Evolutionary conservation across 2,329 filamentous ascomycete species (phyloP).

Genomic region (Metarhizium rileyi): DNA sequence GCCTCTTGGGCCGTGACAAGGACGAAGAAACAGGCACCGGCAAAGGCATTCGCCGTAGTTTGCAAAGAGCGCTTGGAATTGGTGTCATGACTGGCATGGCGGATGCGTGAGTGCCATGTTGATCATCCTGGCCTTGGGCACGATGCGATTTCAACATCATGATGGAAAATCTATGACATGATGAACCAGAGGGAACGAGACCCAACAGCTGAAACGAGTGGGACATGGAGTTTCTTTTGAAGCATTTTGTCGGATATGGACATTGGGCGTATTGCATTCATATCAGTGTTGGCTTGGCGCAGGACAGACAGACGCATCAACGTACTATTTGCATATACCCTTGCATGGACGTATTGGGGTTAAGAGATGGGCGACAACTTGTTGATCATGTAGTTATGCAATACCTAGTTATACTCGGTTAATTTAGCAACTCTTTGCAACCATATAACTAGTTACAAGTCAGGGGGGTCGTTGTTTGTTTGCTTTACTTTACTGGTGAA

Average conservation of each 20-base stretch:
- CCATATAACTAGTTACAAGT: too few species aligned
- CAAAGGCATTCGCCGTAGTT: slow-evolving; percentile 34
- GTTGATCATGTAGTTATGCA: not conserved
- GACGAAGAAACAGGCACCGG: slow-evolving; percentile 22
- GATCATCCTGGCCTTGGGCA: slow-evolving; percentile 2
- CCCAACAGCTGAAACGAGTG: not conserved
- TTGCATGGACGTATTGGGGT: not conserved
- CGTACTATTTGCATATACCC: slow-evolving; percentile 16
- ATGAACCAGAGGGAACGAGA: not conserved
- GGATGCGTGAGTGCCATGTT: not conserved
- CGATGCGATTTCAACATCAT: slow-evolving; percentile 4
- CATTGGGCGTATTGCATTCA: not conserved
- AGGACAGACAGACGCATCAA: slow-evolving; percentile 1
- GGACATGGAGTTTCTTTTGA: slow-evolving; percentile 2
- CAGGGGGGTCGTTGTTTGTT: too few species aligned
- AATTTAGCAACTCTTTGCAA: not conserved
- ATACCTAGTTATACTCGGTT: not conserved
- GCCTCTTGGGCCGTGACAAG: slow-evolving; percentile 33
- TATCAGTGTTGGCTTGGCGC: slow-evolving; percentile 4
- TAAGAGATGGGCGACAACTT: not conserved
- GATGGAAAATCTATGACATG: not conserved
- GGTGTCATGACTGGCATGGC: slow-evolving; percentile 13
- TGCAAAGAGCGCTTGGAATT: slow-evolving; percentile 36
- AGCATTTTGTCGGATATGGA: not conserved
- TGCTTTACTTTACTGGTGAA: too few species aligned